Evolutionary conservation across 345 rosid genomes (phyloP), one percentile per base, ranked within the genome.

Genomic region (Citrus sp.): DNA sequence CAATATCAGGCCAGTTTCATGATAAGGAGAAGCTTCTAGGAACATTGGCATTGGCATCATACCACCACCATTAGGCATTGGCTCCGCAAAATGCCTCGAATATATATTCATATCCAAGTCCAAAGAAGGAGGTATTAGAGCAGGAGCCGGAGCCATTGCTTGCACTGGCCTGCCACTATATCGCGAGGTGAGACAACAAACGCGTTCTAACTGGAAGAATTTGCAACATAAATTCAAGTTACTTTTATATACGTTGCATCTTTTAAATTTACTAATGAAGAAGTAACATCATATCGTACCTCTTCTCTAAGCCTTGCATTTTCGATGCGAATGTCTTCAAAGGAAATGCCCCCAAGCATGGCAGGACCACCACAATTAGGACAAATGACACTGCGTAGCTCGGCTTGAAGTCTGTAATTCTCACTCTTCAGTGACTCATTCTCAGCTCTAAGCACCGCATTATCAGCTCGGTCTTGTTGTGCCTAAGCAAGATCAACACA

Each of bases 241-340:
- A 46, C 1, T 46, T 46, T 46, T 12, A 12, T 46, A 13, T 13
- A 0, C 14, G 16, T 13, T 46, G 18, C 51, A 46, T 46, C 51
- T 46, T 12, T 46, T 13, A 46, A 46, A 46, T 46, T 46, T 46
- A 46, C 16, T 46, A 46, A 13, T 46, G 51, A 46, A 46, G 18
- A 46, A 46, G 5, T 3, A 54, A 54, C 5, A 35, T 34, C 35
- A 34, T 34, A 34, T 19, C 55, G 19, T 78, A 93, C 99, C 97
- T 93, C 96, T 70, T 95, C 97, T 77, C 93, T 89, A 72, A 93
- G 97, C 16, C 95, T 85, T 14, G 94, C 92, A 83, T 95, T 94
- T 77, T 95, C 99, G 0, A 92, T 84, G 38, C 91, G 97, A 79
- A 93, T 84, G 22, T 95, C 97, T 59, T 93, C 93, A 49, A 89